Evolutionary conservation across 495 filamentous ascomycete species (phyloP), one percentile per base, ranked within the genome.

Genomic region (Penicillium subrubescens): DNA sequence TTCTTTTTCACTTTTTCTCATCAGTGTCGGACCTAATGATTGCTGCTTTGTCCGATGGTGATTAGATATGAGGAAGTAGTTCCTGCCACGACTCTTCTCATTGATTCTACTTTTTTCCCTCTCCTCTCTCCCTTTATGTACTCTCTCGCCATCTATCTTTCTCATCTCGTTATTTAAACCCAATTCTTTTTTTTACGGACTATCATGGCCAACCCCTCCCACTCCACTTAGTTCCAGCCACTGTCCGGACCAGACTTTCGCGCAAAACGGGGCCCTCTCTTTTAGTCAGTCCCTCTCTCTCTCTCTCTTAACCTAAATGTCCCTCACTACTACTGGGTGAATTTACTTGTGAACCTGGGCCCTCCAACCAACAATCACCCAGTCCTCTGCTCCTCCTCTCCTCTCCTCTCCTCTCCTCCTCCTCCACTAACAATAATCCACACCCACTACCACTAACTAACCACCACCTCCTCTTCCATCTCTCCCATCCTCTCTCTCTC

Each of bases 181-280:
- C 31, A 33, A 33, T 23, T 48, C 25, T 15, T 41, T 12, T 14
- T 37, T 37, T 37, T 33, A 33, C 31, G 31, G 25, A 25, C 51
- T 54, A 54, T 54, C 35, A 58, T 41, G 25, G 56, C 25, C 37
- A 55, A 46, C 60, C 63, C 57, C 61, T 61, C 57, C 55, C 58
- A 50, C 69, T 69, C 69, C 66, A 71, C 66, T 71, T 69, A 59
- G 66, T 66, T 71, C 69, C 69, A 71, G 69, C 69, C 69, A 64
- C 68, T 62, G 62, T 58, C 50, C 63, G 51, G 31, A 56, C 44
- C 64, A 55, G 35, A 54, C 60, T 53, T 56, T 56, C 53, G 33
- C 53, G 37, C 53, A 37, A 52, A 52, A 52, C 48, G 48, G 48
- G 48, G 48, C 48, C 25, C 10, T n/a, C 25, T 48, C 37, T 48